phyloP scores from a whole-genome alignment of 1,139 yeast genomes.

The Pichia sp. region DNA sequence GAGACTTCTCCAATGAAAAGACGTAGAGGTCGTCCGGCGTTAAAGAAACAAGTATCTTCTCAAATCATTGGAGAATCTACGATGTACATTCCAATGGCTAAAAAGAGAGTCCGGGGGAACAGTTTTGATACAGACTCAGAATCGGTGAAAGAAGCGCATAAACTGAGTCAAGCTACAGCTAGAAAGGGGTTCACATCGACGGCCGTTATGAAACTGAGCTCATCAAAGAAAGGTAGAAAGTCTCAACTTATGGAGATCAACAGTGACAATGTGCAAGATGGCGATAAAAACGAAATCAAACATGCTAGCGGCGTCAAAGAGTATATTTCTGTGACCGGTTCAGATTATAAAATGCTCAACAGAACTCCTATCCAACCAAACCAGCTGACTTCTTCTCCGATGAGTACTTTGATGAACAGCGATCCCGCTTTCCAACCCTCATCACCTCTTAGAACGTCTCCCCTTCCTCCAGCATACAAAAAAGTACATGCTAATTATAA shows the following conservation, averaged over 20 bases:
- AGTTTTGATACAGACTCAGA: slow-evolving; percentile 5
- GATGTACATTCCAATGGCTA: slow-evolving; percentile 10
- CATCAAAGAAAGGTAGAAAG: slow-evolving; percentile 14
- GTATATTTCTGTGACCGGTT: background rate
- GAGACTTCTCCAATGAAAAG: slow-evolving; percentile 17
- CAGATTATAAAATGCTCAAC: background rate
- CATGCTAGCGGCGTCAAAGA: too few species aligned
- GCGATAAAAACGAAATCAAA: background rate
- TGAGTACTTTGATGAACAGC: slow-evolving; percentile 7
- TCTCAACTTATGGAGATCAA: background rate
- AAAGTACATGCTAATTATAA: background rate
- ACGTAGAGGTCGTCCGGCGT: slow-evolving; percentile 26
- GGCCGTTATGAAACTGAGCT: slow-evolving; percentile 28
- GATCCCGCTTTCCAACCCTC: slow-evolving; percentile 4
- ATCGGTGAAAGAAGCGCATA: slow-evolving; percentile 1
- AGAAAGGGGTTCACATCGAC: slow-evolving; percentile 26
- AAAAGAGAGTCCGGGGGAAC: too few species aligned
- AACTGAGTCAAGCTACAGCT: slow-evolving; percentile 12
- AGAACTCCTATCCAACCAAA: background rate
- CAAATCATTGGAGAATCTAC: slow-evolving; percentile 21
- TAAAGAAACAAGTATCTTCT: slow-evolving; percentile 12
- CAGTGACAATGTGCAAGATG: background rate
- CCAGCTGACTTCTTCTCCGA: slow-evolving; percentile 10
- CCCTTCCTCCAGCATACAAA: slow-evolving; percentile 3
- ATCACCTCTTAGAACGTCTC: slow-evolving; percentile 12